Conservation (phyloP, 2,329 filamentous ascomycete genomes). For the Pseudocercospora ulei region DNA sequence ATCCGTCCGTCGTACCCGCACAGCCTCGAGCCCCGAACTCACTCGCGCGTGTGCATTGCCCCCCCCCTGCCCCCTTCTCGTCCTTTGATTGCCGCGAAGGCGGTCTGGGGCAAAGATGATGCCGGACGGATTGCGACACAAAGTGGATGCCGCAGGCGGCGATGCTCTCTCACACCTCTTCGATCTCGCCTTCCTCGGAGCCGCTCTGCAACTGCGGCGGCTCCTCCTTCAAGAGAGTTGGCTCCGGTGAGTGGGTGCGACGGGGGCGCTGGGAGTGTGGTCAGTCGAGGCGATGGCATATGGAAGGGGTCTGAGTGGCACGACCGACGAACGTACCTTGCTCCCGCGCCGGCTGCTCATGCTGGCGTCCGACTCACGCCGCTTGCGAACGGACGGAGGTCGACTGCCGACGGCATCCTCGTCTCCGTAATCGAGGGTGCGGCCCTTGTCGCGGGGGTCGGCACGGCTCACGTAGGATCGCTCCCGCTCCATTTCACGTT, state of each 20-base stretch:
- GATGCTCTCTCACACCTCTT: conserved; percentile 54
- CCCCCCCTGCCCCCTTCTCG: no score
- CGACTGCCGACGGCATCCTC: conserved; percentile 43
- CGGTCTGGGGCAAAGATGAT: no score
- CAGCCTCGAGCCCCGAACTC: no score
- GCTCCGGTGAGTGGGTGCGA: conserved; percentile 23
- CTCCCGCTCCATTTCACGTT: conserved; percentile 83
- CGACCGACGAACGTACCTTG: conserved; percentile 34
- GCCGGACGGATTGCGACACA: no score
- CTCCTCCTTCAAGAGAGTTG: conserved; percentile 42
- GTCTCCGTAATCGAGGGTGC: conserved; percentile 87
- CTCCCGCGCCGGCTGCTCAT: conserved; percentile 35
- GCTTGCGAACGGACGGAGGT: conserved; percentile 54
- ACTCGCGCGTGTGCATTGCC: no score
- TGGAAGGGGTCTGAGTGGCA: neutral
- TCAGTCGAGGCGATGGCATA: conserved; percentile 3
- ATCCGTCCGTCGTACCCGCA: no score
- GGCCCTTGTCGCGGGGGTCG: conserved; percentile 67
- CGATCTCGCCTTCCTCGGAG: conserved; percentile 96
- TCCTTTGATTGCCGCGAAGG: no score
- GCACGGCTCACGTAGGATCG: conserved; percentile 72
- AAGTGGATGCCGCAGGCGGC: no score
- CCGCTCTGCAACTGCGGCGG: conserved; percentile 61
- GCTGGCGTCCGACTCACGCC: conserved; percentile 54
- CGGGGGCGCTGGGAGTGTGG: conserved; percentile 23